phyloP scores from a whole-genome alignment of 495 filamentous ascomycete species.

The Talaromyces trachyspermus region DNA sequence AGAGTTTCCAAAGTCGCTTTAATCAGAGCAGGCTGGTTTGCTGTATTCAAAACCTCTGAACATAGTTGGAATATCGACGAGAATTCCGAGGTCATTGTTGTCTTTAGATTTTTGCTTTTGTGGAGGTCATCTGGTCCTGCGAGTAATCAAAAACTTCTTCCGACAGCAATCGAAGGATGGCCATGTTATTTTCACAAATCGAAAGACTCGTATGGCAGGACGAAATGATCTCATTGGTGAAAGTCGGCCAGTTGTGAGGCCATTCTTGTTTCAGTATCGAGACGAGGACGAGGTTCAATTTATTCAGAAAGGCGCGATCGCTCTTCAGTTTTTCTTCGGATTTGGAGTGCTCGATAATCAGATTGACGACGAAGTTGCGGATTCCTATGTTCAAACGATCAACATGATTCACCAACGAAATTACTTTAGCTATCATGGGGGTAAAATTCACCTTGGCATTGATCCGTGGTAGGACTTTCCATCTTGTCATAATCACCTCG shows the following conservation, averaged over 20 bases:
- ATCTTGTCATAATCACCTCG: slow-evolving; percentile 96
- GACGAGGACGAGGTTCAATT: slow-evolving; percentile 94
- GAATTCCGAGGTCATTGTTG: slow-evolving; percentile 96
- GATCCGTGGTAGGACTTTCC: slow-evolving; percentile 96
- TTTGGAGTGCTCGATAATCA: slow-evolving; percentile 87
- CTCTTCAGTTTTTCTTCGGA: slow-evolving; percentile 76
- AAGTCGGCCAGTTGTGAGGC: slow-evolving; percentile 99
- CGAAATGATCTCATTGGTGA: slow-evolving; percentile 98
- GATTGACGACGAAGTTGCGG: slow-evolving; percentile 96
- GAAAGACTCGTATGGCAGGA: slow-evolving; percentile 90
- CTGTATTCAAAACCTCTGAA: slow-evolving; percentile 82
- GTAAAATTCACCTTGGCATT: slow-evolving; percentile 70
- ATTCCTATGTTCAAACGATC: slow-evolving; percentile 56
- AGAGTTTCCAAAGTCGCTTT: slow-evolving; percentile 93
- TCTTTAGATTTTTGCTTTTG: slow-evolving; percentile 95
- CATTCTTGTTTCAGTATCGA: slow-evolving; percentile 98
- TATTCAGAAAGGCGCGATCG: slow-evolving; percentile 86
- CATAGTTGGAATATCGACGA: slow-evolving; percentile 96
- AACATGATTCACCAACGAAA: not conserved
- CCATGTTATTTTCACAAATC: slow-evolving; percentile 99
- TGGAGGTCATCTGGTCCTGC: slow-evolving; percentile 95
- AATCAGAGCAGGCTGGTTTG: slow-evolving; percentile 79
- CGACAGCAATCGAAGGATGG: slow-evolving; percentile 87
- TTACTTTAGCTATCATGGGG: slow-evolving; percentile 6
- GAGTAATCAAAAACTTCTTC: slow-evolving; percentile 99